Evolutionary conservation across 2,329 filamentous ascomycete species (phyloP), one percentile per base, ranked within the genome.

Genomic region (Dactylellina cionopaga): DNA sequence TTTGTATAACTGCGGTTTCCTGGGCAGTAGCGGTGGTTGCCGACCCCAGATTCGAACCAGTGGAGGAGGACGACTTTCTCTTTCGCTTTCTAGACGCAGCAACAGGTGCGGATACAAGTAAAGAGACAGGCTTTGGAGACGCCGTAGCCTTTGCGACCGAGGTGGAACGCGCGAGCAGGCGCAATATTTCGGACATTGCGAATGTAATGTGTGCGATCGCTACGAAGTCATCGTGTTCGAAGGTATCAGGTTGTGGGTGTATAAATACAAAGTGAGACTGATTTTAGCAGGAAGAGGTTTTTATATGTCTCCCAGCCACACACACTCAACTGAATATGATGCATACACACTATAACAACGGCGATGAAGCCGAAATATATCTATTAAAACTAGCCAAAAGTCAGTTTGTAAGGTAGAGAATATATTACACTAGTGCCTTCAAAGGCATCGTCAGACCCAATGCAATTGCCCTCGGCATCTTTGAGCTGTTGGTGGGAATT

Each of bases 141-240:
- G 47, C 72, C 1, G 56, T 52, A 22, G 58, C 69, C 52, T 76
- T 76, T 15, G 75, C 63, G 49, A 77, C 74, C 2, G 75, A 74
- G 5, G 75, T 75, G 15, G 75, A 76, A 25, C 76, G 75, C 3
- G 75, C 74, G 35, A 77, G 75, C 19, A 77, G 76, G 9, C 75
- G 74, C 63, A 77, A 69, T 39, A 76, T 74, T 54, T 77, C 75
- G 27, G 76, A 71, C 75, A 77, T 77, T 39, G 27, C 29, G 47
- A 0, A 47, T 24, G 22, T 24, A 19, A 22, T 11, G 41, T 19
- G 17, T 25, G 11, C 24, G 39, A 33, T 11, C 44, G 15, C 37
- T 24, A 68, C 55, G 47, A 15, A 6, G 37, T 13, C 56, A 62
- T 62, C 6, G 17, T 41, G 19, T 22, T 13, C 27, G 47, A 35